Evolutionary conservation across 345 rosid species (phyloP).

Genomic region (Capsella bursapastoris): DNA sequence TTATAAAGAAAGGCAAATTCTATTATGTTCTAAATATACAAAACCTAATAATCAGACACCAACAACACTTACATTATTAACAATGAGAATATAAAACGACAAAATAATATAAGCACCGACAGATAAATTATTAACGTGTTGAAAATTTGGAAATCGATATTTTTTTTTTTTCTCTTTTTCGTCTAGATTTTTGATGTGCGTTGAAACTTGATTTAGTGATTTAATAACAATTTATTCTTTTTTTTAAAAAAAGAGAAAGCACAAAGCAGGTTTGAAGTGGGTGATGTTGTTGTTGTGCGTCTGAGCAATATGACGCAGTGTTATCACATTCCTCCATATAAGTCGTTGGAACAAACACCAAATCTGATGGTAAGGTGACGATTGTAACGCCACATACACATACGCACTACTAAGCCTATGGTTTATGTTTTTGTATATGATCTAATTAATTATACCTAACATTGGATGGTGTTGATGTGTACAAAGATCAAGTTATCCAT

Average conservation of each 20-base stretch:
- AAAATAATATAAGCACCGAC: not conserved
- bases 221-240: too few species aligned
- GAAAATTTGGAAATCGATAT: not conserved
- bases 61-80: not conserved
- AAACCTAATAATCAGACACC: not conserved
- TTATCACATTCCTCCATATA: too few species aligned
- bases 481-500: too few species aligned
- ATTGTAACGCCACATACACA: not conserved
- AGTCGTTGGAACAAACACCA: constrained; percentile 2
- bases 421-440: not conserved
- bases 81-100: not conserved
- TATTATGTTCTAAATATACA: not conserved
- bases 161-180: not conserved
- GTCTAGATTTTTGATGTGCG: not conserved
- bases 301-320: not conserved
- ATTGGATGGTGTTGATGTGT: too few species aligned
- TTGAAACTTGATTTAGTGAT: too few species aligned
- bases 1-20: too few species aligned
- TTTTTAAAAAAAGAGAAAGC: not conserved
- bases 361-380: not conserved
- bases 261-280: not conserved
- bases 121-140: not conserved
- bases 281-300: not conserved
- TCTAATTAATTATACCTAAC: too few species aligned
- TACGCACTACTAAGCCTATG: not conserved